Evolutionary conservation across 768 basidiomycete genomes (phyloP), one percentile per base, ranked within the genome.

Genomic region (Amanita rubescens): DNA sequence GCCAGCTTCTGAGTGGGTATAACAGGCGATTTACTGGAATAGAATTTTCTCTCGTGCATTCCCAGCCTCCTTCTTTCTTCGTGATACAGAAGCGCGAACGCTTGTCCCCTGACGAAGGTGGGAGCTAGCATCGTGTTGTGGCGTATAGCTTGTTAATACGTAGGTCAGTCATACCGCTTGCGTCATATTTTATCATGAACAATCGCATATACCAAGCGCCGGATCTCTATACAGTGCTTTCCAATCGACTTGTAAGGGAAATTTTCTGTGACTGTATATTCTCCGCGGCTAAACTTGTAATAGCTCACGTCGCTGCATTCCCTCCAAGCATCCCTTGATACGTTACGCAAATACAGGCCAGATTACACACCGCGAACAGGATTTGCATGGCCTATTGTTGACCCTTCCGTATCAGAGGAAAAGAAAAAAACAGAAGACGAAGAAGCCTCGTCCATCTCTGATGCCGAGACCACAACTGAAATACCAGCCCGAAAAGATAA

Each of bases 51-150:
- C 75, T 95, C 50, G 88, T 87, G 2, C 87, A 91, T 62, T 77
- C 87, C 1, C 73, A 84, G 50, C 84, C 90, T 8, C 93, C 93
- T 1, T 76, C 82, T 30, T 74, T 93, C 53, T 95, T 94, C 67
- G 77, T 95, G 58, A 87, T 95, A 38, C 92, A 94, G 65, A 94
- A 94, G 67, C 80, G 90, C 56, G 86, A 93, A 57, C 77, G 93
- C 33, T 58, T 89, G 49, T 90, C 88, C 5, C 89, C 89, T 2
- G 84, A 89, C 20, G 83, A 92, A 78, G 87, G 92, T 90, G 48
- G 57, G 79, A 62, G 39, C 19, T 30, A 5, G 41, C 47, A 49
- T 48, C 19, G 60, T 47, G 24, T 46, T 35, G 47, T 22, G 17
- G 20, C 51, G 44, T 34, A 19, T n/a, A 33, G 27, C 39, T 45